Conservation (phyloP, 495 filamentous ascomycete species). For the Penicillium egyptiacum region DNA sequence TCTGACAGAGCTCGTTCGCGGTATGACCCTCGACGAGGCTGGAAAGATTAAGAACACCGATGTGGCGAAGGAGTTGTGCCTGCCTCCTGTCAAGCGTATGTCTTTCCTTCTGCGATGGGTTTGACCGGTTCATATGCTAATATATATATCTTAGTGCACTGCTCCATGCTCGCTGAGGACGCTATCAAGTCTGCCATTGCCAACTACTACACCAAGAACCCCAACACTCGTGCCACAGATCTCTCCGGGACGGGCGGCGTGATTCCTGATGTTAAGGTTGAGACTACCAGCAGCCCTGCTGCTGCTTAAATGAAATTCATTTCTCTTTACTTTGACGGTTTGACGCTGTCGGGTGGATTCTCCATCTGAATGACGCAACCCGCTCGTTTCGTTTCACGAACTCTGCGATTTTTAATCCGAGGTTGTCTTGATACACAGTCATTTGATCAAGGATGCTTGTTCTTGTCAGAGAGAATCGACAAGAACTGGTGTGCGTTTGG, state of each 20-base stretch:
- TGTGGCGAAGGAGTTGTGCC: conserved; percentile 96
- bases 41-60: conserved; percentile 91
- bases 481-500: background rate
- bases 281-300: conserved; percentile 34
- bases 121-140: conserved; percentile 16
- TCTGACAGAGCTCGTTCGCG: conserved; percentile 86
- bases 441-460: conserved; percentile 23
- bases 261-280: conserved; percentile 54
- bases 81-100: conserved; percentile 89
- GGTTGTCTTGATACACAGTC: conserved; percentile 19
- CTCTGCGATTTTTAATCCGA: conserved; percentile 11
- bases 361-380: conserved; percentile 4
- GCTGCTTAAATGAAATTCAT: conserved; percentile 32
- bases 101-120: conserved; percentile 21
- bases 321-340: background rate
- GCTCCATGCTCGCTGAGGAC: conserved; percentile 98
- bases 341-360: conserved; percentile 5
- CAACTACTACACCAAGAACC: conserved; percentile 96
- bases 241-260: conserved; percentile 68
- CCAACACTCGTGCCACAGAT: conserved; percentile 67
- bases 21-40: conserved; percentile 95
- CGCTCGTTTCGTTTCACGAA: conserved; percentile 15
- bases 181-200: conserved; percentile 99
- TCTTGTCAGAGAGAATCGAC: background rate
- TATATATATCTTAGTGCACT: conserved; percentile 65